Conservation (phyloP, 2,329 filamentous ascomycete species). For the Nemania sp. region DNA sequence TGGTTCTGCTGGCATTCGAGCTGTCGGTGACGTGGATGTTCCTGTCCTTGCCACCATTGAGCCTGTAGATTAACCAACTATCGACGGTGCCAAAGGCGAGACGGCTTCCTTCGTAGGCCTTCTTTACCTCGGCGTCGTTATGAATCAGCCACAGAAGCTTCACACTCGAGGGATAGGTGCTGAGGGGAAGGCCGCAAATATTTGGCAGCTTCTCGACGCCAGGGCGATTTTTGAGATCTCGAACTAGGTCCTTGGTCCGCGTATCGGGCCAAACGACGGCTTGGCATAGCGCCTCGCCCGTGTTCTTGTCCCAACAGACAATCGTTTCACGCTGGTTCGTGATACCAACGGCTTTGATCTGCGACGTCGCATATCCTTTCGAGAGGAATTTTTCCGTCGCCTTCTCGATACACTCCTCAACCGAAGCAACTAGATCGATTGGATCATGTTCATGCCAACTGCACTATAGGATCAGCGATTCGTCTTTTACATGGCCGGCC, state of each 20-base stretch:
- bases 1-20: constrained; percentile 86
- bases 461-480: constrained; percentile 13
- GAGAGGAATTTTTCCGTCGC: constrained; percentile 72
- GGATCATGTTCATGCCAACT: constrained; percentile 94
- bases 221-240: constrained; percentile 71
- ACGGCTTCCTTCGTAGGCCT: constrained; percentile 75
- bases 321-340: constrained; percentile 92
- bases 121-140: constrained; percentile 69
- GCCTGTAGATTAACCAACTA: constrained; percentile 82
- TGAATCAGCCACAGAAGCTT: constrained; percentile 84
- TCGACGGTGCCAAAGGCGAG: constrained; percentile 88
- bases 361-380: constrained; percentile 67
- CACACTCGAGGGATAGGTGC: constrained; percentile 85
- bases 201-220: constrained; percentile 71
- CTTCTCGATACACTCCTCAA: constrained; percentile 78
- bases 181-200: constrained; percentile 80
- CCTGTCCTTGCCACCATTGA: constrained; percentile 73
- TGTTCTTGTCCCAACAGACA: constrained; percentile 80
- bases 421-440: constrained; percentile 72
- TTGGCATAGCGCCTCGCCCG: constrained; percentile 79
- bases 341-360: constrained; percentile 80
- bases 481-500: constrained; percentile 8
- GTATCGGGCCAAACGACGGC: constrained; percentile 93
- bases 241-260: constrained; percentile 71
- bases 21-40: constrained; percentile 79